These are phyloP conservation scores for Trichoderma erinaceum DNA, from an alignment of 495 filamentous ascomycete species.

Conservation along the genomic window DNA sequence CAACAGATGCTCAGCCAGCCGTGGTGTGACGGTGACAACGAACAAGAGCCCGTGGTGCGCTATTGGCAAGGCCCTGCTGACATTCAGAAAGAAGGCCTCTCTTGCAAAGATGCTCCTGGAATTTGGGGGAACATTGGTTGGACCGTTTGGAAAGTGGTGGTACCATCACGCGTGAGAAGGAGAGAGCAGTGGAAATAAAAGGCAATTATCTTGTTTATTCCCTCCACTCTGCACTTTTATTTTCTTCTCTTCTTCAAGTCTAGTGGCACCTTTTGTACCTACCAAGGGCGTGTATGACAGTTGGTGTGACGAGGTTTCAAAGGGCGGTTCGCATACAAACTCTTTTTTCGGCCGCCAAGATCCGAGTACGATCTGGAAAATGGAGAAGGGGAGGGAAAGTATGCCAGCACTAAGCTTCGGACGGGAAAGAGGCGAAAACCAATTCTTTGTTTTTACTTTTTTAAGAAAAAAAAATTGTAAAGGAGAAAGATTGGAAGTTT, in stretches of 20 bases:
- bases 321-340: not conserved
- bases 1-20: slow-evolving; percentile 10
- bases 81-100: not conserved
- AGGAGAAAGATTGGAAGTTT: not conserved
- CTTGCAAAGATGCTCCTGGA: not conserved
- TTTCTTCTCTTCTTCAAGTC: not conserved
- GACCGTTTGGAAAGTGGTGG: not conserved
- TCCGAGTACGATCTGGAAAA: not conserved
- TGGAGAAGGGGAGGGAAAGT: not conserved
- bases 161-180: not conserved
- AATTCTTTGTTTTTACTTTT: not conserved
- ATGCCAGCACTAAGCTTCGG: not conserved
- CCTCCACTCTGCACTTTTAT: not conserved
- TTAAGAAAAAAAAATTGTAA: not conserved
- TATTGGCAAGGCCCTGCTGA: not conserved
- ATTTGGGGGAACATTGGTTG: not conserved
- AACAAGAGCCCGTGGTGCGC: not conserved
- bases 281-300: not conserved
- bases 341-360: not conserved
- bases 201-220: not conserved
- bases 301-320: slow-evolving; percentile 2
- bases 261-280: not conserved
- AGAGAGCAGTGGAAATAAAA: not conserved
- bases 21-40: slow-evolving; percentile 6
- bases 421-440: not conserved